Evolutionary conservation across 345 rosid species (phyloP), one percentile per base, ranked within the genome.

Genomic region (Gossypium mustelinum): DNA sequence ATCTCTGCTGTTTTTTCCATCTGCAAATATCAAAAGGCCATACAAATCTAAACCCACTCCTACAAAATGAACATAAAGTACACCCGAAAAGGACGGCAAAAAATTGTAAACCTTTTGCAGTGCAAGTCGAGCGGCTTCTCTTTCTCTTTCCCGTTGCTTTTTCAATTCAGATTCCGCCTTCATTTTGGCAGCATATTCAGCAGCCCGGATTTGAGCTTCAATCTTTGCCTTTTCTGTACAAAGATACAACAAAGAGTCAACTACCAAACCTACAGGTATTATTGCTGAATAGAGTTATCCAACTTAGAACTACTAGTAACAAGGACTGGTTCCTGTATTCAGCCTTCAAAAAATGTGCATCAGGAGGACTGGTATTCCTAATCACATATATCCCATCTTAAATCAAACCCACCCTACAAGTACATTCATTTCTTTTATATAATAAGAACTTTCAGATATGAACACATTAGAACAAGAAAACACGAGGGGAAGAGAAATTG

Each of bases 41-140:
- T 11, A 25, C 43, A 13, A 41, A 43, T 29, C 43, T 50, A 27
- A 25, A n/a, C 34, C 14, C 50, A n/a, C 3, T 41, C 2, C 44
- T 3, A 56, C 14, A 45, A 2, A 76, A 51, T 17, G 60, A 47
- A 72, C 34, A n/a, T 14, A 16, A 34, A 51, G 5, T 17, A 22
- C 9, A 5, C 0, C 29, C 2, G 3, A 52, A 2, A 71, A 5
- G 3, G 41, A 5, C 7, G 41, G 41, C 41, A 6, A 9, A 1
- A 27, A 8, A 72, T 7, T 6, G 41, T 45, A 51, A 25, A 94
- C 98, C 94, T 92, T 75, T 56, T 86, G 86, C 73, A 86, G 62
- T 5, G 88, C 85, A 61, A 79, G 75, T 59, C 97, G 92, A 58
- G 96, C 93, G 25, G 93, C 93, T 81, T 90, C 91, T 73, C 93